Conservation (phyloP, 768 basidiomycete species). For the Pleurotus tuber-regium region DNA sequence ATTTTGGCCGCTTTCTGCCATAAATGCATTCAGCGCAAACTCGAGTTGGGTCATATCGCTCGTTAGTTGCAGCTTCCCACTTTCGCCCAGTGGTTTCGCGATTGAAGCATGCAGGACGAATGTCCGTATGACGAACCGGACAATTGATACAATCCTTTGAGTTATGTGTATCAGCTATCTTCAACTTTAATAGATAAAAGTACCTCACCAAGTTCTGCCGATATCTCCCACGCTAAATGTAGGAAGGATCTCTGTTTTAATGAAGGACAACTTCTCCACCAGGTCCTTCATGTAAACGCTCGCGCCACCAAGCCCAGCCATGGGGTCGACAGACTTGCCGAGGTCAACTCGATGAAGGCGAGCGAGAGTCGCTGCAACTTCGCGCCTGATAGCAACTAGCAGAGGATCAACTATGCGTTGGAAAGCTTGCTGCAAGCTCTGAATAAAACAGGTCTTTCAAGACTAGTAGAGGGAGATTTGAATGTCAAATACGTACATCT, state of each 20-base stretch:
- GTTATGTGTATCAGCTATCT: too few species aligned
- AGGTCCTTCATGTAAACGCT: constrained; percentile 93
- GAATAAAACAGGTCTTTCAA: not conserved
- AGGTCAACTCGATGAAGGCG: constrained; percentile 87
- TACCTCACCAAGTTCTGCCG: constrained; percentile 67
- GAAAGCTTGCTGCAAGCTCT: constrained; percentile 54
- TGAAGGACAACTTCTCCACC: constrained; percentile 79
- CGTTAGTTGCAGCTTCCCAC: constrained; percentile 90
- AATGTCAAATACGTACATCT: constrained; percentile 40
- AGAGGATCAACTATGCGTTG: constrained; percentile 62
- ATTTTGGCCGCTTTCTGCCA: constrained; percentile 52
- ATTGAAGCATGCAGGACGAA: constrained; percentile 96
- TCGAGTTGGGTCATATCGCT: constrained; percentile 97
- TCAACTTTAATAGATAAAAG: too few species aligned
- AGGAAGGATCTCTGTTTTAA: constrained; percentile 74
- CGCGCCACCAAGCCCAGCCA: constrained; percentile 57
- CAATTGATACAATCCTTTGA: constrained; percentile 60
- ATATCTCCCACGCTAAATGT: constrained; percentile 73
- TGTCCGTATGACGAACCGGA: constrained; percentile 75
- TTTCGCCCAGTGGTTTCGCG: constrained; percentile 86
- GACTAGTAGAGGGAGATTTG: constrained; percentile 2
- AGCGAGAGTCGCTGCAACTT: constrained; percentile 74
- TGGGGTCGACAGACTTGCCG: constrained; percentile 64
- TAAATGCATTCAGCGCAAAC: constrained; percentile 83
- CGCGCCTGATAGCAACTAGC: constrained; percentile 69